Evolutionary conservation across 495 filamentous ascomycete species (phyloP), one percentile per base, ranked within the genome.

Genomic region (Choiromyces venosus): DNA sequence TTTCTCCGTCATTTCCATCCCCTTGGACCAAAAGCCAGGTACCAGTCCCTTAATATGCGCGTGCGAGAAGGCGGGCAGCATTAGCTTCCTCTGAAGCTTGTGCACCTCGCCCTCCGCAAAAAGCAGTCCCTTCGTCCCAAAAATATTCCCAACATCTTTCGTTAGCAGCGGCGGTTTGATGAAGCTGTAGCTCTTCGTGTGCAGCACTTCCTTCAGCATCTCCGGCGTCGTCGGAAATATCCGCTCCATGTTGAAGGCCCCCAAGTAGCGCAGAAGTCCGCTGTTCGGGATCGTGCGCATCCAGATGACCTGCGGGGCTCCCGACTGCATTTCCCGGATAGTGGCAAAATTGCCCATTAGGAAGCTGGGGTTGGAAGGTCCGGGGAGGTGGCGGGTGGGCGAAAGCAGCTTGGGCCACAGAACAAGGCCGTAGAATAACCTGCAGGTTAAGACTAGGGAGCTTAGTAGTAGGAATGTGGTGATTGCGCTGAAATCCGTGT

Each of bases 101-200:
- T 97, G 93, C 73, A 92, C 92, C 18, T 93, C 90, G 33, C 93
- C 93, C 82, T 97, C 94, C 1, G 92, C 90, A 8, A 97, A 84
- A 16, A 97, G 83, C 0, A 98, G 75, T 0, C 94, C 93, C 37
- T 71, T 75, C 6, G 37, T 42, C 0, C 94, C 94, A 9, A 94
- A 82, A 6, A 96, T 81, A 7, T 87, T 87, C 25, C 87, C 87
- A 37, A 98, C 75, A 5, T 83, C 85, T 19, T 81, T 78, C 5
- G 87, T 84, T 36, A 94, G 67, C 5, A 85, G 78, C 0, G 65
- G 39, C 0, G 94, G 93, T 80, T 97, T 97, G 64, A 87, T 76
- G 77, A 94, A 97, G 33, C 92, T 88, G 78, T 97, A 96, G 71
- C 85, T 90, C 74, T 90, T 91, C 46, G 88, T 89, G 19, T 87